Evolutionary conservation across 1,284 basidiomycete genomes (phyloP).

Genomic region (Fomitopsis pinicola): DNA sequence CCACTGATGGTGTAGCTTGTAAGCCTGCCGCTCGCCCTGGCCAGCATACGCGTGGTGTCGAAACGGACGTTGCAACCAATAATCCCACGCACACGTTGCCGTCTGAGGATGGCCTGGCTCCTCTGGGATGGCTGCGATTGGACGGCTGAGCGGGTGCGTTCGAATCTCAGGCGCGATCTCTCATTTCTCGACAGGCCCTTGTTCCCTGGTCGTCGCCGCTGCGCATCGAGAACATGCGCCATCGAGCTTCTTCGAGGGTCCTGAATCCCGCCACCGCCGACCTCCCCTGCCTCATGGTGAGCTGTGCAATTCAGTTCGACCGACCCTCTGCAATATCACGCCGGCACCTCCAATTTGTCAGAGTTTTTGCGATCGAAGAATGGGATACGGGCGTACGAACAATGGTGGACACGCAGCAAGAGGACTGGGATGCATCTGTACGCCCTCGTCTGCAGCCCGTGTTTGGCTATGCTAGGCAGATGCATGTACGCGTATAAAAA

Average conservation of each 20-base stretch:
- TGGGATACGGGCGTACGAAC: neutral
- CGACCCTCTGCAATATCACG: neutral
- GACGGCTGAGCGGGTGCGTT: neutral
- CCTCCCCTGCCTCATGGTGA: neutral
- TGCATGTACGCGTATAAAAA: neutral
- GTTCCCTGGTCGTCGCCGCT: neutral
- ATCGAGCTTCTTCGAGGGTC: neutral
- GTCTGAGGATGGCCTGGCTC: neutral
- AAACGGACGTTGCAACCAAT: neutral
- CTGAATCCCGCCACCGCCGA: neutral
- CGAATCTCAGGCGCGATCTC: neutral
- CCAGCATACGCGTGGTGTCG: neutral
- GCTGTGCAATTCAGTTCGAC: neutral
- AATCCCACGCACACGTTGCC: neutral
- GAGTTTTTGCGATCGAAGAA: neutral
- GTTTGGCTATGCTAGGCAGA: neutral
- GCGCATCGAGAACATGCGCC: neutral
- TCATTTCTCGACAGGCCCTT: neutral
- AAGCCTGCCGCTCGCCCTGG: neutral
- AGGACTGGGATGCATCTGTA: neutral
- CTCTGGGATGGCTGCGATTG: neutral
- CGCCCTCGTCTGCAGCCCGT: neutral
- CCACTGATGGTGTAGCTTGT: neutral
- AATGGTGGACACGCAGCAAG: neutral
- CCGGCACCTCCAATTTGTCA: neutral